These are phyloP conservation scores for Pholiota conissans DNA, from an alignment of 768 basidiomycete genomes.

Conservation along the genomic window DNA sequence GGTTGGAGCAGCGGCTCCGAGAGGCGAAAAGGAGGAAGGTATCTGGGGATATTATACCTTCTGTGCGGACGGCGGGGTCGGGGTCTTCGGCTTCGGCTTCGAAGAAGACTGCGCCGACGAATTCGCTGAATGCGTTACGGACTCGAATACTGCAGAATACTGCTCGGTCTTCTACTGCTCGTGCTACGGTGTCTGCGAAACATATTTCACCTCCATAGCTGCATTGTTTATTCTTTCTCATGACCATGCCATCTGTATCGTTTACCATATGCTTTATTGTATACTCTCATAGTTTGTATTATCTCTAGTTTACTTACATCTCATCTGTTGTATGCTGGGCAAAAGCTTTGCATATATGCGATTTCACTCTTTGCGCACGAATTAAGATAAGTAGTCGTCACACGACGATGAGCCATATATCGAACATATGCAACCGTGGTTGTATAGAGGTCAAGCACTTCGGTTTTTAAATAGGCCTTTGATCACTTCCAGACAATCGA, in stretches of 20 bases:
- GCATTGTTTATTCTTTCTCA: not conserved
- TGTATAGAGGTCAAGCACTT: no score
- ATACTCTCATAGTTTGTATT: not conserved
- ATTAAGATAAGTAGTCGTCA: no score
- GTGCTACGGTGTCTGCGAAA: not conserved
- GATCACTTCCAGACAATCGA: not conserved
- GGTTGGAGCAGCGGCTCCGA: slow-evolving; percentile 43
- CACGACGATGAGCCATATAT: no score
- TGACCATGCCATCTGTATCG: not conserved
- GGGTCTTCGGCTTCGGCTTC: no score
- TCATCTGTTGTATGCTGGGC: no score
- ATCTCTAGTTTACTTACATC: no score
- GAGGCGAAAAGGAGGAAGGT: slow-evolving; percentile 52
- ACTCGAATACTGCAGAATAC: slow-evolving; percentile 62
- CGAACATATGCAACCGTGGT: no score
- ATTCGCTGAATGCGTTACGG: slow-evolving; percentile 40
- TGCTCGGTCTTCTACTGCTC: slow-evolving; percentile 32
- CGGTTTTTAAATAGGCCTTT: no score
- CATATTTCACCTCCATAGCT: not conserved
- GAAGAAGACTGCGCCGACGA: slow-evolving; percentile 3
- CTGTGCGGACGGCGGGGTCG: not conserved
- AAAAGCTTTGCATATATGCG: no score
- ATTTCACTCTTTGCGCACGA: no score
- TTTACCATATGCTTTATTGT: not conserved
- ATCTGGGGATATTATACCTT: slow-evolving; percentile 21